Percentiles rank a stretch among this genome's conserved stretches.
Evolutionary conservation across 2,329 filamentous ascomycete genomes (phyloP).

Genomic region (Lachnellula subtilissima): DNA sequence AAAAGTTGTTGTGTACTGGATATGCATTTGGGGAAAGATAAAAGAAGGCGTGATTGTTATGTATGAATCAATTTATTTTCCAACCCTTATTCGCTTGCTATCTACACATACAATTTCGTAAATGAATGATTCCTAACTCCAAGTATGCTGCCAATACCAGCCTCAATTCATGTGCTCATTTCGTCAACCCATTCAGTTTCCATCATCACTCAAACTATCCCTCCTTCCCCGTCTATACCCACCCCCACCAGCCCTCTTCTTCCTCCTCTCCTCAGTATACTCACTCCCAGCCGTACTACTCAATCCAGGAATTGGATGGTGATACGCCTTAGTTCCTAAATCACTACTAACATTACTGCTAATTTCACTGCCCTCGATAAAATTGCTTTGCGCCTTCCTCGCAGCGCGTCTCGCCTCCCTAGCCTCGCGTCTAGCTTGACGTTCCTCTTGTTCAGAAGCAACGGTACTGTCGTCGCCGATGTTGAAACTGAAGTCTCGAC

Average conservation of each 20-base stretch:
- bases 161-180: slow-evolving; percentile 1
- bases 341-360: slow-evolving; percentile 24
- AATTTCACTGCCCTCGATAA: slow-evolving; percentile 15
- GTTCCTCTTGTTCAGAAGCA: slow-evolving; percentile 9
- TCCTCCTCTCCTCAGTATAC: slow-evolving; percentile 29
- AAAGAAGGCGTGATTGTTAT: background rate
- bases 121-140: background rate
- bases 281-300: slow-evolving; percentile 22
- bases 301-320: slow-evolving; percentile 31
- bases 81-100: background rate
- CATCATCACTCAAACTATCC: slow-evolving; percentile 14
- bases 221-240: slow-evolving; percentile 20
- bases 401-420: slow-evolving; percentile 11
- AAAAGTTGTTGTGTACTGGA: too few species aligned
- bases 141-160: background rate
- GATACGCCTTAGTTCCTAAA: slow-evolving; percentile 32
- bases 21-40: too few species aligned
- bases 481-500: slow-evolving; percentile 32
- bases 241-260: slow-evolving; percentile 24
- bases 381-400: background rate
- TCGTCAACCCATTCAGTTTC: background rate
- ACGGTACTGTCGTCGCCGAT: slow-evolving; percentile 28
- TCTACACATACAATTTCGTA: slow-evolving; percentile 4
- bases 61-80: background rate
- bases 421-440: slow-evolving; percentile 8